Conservation (phyloP, 2,329 filamentous ascomycete species). For the Magnaporthiopsis incrustans region DNA sequence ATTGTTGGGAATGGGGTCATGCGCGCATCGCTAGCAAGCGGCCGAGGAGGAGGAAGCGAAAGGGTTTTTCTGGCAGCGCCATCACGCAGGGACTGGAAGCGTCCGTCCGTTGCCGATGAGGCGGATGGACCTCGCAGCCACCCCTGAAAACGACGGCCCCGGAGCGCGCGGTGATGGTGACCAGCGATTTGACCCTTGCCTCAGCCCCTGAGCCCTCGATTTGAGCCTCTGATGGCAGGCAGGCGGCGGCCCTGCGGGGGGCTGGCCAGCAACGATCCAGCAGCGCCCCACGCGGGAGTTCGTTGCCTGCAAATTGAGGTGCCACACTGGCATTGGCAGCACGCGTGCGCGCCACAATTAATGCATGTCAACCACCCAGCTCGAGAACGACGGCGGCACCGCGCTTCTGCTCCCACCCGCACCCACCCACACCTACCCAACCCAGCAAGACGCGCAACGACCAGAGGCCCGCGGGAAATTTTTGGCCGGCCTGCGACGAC, state of each 20-base stretch:
- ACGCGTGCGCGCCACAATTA: neutral
- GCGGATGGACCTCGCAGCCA: neutral
- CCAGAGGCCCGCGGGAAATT: neutral
- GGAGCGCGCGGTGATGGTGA: neutral
- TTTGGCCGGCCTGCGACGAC: neutral
- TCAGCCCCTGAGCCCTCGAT: neutral
- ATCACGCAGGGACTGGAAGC: neutral
- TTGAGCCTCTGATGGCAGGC: neutral
- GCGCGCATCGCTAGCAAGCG: neutral
- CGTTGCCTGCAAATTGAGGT: neutral
- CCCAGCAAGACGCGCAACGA: neutral
- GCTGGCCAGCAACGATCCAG: neutral
- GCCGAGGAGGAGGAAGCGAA: neutral
- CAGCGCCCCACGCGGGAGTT: neutral
- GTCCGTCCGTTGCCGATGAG: neutral
- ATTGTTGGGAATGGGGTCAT: neutral
- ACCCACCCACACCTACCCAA: neutral
- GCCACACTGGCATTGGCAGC: neutral
- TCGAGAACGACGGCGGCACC: too few relatives aligned
- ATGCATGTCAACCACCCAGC: neutral
- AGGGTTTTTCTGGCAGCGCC: neutral
- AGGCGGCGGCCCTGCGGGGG: too few relatives aligned
- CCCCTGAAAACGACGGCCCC: neutral
- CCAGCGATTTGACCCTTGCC: neutral
- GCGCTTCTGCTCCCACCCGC: neutral